Conservation (phyloP, 768 basidiomycete species). For the Megacollybia marginata region DNA sequence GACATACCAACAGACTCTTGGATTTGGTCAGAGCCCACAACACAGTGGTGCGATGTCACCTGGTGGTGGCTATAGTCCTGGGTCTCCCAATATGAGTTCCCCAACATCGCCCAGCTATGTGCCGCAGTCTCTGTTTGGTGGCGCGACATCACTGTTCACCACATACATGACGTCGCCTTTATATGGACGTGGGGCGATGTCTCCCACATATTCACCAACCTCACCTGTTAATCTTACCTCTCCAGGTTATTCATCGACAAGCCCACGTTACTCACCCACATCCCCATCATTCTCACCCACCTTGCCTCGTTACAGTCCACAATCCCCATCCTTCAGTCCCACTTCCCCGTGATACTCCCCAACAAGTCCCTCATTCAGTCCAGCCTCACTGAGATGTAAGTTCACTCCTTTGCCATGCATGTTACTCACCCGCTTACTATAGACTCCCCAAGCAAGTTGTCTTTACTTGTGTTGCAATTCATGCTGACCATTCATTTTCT, state of each 20-base stretch:
- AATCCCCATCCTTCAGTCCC: constrained; percentile 86
- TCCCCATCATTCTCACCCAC: constrained; percentile 83
- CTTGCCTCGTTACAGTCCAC: constrained; percentile 79
- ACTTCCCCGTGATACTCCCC: constrained; percentile 88
- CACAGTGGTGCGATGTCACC: constrained; percentile 87
- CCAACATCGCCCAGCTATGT: constrained; percentile 84
- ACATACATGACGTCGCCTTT: constrained; percentile 79
- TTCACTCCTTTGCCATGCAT: constrained; percentile 9
- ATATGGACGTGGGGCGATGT: constrained; percentile 64
- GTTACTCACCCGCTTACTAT: constrained; percentile 1
- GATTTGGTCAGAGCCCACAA: constrained; percentile 81
- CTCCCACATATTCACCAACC: constrained; percentile 84
- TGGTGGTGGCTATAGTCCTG: constrained; percentile 72
- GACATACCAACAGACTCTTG: constrained; percentile 61
- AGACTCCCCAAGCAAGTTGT: constrained; percentile 77
- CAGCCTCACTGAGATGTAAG: constrained; percentile 85
- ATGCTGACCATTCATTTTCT: constrained; percentile 12
- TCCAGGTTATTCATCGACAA: constrained; percentile 79
- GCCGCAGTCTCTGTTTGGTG: constrained; percentile 75
- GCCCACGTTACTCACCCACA: constrained; percentile 80
- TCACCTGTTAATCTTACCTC: constrained; percentile 82
- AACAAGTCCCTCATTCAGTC: constrained; percentile 86
- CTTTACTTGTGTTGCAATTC: constrained; percentile 1
- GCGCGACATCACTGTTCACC: constrained; percentile 77
- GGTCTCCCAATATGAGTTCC: constrained; percentile 84